Conservation (phyloP, 2,329 filamentous ascomycete genomes). For the Trichoderma sp. region DNA sequence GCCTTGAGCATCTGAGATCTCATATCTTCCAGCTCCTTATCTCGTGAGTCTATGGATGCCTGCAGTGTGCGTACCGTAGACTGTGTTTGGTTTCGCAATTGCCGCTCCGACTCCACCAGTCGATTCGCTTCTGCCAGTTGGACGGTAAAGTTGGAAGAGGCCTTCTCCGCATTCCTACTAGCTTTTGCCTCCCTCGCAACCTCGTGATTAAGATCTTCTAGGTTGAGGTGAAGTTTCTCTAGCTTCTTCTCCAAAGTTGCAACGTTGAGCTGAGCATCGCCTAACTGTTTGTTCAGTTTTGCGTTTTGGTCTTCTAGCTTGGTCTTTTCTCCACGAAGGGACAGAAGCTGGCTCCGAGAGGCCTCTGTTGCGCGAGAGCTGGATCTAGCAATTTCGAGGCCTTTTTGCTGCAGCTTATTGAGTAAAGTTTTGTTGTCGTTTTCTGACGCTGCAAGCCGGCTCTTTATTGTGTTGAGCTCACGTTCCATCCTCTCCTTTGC, state of each 20-base stretch:
- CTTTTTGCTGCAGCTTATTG: constrained; percentile 97
- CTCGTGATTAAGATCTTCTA: constrained; percentile 93
- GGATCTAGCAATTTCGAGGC: constrained; percentile 89
- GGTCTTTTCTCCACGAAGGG: constrained; percentile 78
- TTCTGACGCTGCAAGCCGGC: constrained; percentile 84
- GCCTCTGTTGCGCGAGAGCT: constrained; percentile 82
- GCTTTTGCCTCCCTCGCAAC: constrained; percentile 85
- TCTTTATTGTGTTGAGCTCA: constrained; percentile 87
- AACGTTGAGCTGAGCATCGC: constrained; percentile 78
- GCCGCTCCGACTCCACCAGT: constrained; percentile 85
- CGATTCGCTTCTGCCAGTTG: constrained; percentile 88
- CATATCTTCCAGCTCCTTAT: constrained; percentile 77
- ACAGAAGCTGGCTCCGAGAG: constrained; percentile 71
- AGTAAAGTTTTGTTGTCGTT: constrained; percentile 94
- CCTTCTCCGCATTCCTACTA: constrained; percentile 86
- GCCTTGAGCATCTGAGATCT: constrained; percentile 76
- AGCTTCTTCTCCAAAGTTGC: constrained; percentile 89
- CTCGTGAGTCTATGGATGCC: constrained; percentile 71
- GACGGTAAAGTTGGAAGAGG: constrained; percentile 72
- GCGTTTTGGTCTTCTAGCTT: constrained; percentile 80
- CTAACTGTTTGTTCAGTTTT: constrained; percentile 78
- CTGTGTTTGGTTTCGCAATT: constrained; percentile 81
- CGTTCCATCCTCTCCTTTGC: constrained; percentile 90
- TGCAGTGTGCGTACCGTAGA: constrained; percentile 81
- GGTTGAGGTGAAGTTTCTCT: constrained; percentile 81